Conservation (phyloP, 305 asterid species). For the Fraxinus sp. region DNA sequence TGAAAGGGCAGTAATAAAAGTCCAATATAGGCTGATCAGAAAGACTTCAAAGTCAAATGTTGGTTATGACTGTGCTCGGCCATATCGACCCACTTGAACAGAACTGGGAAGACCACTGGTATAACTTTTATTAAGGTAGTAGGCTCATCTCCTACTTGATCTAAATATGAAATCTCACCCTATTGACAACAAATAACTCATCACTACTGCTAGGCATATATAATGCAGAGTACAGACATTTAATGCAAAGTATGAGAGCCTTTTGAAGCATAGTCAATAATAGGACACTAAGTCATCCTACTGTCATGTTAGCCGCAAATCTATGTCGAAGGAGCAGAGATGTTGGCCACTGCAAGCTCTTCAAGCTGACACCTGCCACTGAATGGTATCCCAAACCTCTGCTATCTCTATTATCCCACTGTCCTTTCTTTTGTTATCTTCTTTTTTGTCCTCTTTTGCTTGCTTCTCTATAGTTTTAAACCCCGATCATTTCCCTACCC, state of each 20-base stretch:
- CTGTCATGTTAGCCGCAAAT: background rate
- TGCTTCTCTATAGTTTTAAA: background rate
- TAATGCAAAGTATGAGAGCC: background rate
- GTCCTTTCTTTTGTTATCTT: background rate
- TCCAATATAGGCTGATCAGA: background rate
- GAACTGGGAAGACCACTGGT: background rate
- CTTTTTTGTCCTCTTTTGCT: background rate
- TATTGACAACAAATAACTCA: background rate
- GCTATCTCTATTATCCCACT: background rate
- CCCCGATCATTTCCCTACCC: background rate
- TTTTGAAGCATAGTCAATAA: background rate
- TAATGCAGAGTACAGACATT: background rate
- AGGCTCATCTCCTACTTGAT: background rate
- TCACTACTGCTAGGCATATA: background rate
- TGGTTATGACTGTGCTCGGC: background rate
- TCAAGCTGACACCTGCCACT: background rate
- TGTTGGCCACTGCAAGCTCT: background rate
- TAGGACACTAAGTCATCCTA: background rate
- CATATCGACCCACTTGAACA: background rate
- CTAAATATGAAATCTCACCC: background rate
- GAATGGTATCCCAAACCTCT: background rate
- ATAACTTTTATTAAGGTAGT: background rate
- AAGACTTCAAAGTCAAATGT: background rate
- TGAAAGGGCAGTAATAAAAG: background rate
- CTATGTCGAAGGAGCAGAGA: background rate